Conservation (phyloP, 1,284 basidiomycete species). For the Cryptococcus wingfieldii region DNA sequence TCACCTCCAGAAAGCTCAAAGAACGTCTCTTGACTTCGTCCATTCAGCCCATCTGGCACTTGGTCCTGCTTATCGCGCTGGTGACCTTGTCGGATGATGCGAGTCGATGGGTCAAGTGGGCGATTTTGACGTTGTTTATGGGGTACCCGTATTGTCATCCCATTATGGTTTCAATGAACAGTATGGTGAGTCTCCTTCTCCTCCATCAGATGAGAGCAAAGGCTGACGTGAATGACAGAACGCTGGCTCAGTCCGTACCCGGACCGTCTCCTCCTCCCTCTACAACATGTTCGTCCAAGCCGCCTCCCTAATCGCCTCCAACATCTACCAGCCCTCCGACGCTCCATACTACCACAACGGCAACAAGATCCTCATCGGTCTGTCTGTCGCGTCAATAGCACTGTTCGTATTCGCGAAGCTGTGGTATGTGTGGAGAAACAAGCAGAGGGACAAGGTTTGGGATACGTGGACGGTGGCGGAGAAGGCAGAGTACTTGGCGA, state of each 20-base stretch:
- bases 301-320: conserved; percentile 26
- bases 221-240: conserved; percentile 10
- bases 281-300: conserved; percentile 44
- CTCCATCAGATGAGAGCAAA: neutral
- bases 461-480: conserved; percentile 19
- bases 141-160: conserved; percentile 29
- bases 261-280: conserved; percentile 34
- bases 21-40: conserved; percentile 14
- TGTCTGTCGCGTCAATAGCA: conserved; percentile 21
- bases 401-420: conserved; percentile 23
- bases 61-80: conserved; percentile 32
- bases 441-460: conserved; percentile 28
- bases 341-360: conserved; percentile 36
- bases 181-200: conserved; percentile 5
- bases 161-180: conserved; percentile 29
- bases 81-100: conserved; percentile 21
- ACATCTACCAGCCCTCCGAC: conserved; percentile 36
- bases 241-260: conserved; percentile 36
- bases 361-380: conserved; percentile 31
- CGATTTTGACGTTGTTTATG: conserved; percentile 16
- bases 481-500: conserved; percentile 24
- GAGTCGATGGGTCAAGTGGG: conserved; percentile 25
- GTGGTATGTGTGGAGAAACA: conserved; percentile 28
- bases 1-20: conserved; percentile 25
- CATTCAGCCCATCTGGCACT: conserved; percentile 26